Evolutionary conservation across 140 eudicot species (phyloP), one percentile per base, ranked within the genome.

Genomic region (Ambrosia hybrid): DNA sequence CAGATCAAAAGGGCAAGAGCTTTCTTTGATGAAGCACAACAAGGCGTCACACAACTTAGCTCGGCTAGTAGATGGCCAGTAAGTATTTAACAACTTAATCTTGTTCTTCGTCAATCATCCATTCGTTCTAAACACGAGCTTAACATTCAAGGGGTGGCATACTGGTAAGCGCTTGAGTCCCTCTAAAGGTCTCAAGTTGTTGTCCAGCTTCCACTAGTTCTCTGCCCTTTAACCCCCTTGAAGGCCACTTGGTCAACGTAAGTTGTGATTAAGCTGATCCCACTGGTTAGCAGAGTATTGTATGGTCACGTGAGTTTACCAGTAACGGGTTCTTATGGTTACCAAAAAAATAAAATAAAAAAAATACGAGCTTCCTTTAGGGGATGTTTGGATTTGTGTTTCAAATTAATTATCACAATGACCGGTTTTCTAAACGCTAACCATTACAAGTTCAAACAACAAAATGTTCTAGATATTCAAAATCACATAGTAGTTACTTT

Each of bases 21-120:
- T 66, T 95, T 91, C 83, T 95, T 95, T 53, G 91, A 91, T 73
- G 96, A 95, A 60, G 97, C 99, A 43, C 96, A 95, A 79, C 81
- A 79, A 73, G 97, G 97, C 6, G 99, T 91, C 56, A 84, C 85
- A 49, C 89, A 95, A 63, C 96, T 95, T 62, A 91, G 90, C 78
- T 67, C 96, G n/a, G 97, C 96, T 59, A 95, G 99, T 70, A 86
- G 99, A 91, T 95, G 97, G 99, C 99, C 99, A 0, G 99, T 95
- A 83, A 94, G 97, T 55, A 60, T 9, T 46, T 30, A 6, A 9
- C 62, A 52, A 45, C 61, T 41, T 49, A 10, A n/a, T 70, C 56
- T 34, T 17, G 11, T 62, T n/a, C 26, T 68, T 21, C 13, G 13
- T 30, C 49, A 36, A 26, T 63, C 51, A 71, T 10, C 4, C 12